These are phyloP conservation scores for Colletotrichum sp. DNA, from an alignment of 2,329 filamentous ascomycete genomes.

Conservation along the genomic window DNA sequence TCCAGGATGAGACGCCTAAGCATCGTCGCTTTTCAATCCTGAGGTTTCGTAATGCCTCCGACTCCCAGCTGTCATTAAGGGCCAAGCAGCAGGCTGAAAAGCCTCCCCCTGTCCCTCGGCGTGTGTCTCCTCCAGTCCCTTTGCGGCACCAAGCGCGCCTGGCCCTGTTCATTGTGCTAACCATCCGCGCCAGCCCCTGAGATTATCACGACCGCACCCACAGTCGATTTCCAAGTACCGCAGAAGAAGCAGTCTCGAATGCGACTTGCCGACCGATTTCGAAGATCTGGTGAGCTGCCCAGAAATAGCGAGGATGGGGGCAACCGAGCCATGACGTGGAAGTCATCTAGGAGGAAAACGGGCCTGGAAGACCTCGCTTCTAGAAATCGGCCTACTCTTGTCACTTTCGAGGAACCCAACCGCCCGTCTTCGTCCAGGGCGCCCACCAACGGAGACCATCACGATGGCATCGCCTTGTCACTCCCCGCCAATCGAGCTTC, in stretches of 20 bases:
- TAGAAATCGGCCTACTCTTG: conserved; percentile 32
- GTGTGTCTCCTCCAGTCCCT: conserved; percentile 42
- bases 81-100: conserved; percentile 71
- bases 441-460: conserved; percentile 14
- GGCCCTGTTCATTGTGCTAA: conserved; percentile 1
- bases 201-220: conserved; percentile 94
- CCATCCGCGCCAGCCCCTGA: conserved; percentile 55
- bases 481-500: conserved; percentile 11
- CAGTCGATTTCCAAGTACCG: conserved; percentile 61
- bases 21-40: conserved; percentile 73
- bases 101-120: conserved; percentile 63
- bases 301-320: conserved; percentile 30
- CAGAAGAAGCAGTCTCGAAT: conserved; percentile 63
- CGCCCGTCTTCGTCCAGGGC: conserved; percentile 47
- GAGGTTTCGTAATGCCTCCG: conserved; percentile 89
- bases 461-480: conserved; percentile 2
- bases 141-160: not conserved
- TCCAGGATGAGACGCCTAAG: conserved; percentile 60
- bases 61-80: conserved; percentile 82
- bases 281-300: conserved; percentile 55
- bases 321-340: conserved; percentile 29
- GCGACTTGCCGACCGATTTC: conserved; percentile 57
- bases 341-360: conserved; percentile 44
- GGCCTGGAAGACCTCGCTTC: conserved; percentile 25
- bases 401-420: conserved; percentile 63